Conservation (phyloP, 345 rosid genomes). For the Erucastrum elatum region DNA sequence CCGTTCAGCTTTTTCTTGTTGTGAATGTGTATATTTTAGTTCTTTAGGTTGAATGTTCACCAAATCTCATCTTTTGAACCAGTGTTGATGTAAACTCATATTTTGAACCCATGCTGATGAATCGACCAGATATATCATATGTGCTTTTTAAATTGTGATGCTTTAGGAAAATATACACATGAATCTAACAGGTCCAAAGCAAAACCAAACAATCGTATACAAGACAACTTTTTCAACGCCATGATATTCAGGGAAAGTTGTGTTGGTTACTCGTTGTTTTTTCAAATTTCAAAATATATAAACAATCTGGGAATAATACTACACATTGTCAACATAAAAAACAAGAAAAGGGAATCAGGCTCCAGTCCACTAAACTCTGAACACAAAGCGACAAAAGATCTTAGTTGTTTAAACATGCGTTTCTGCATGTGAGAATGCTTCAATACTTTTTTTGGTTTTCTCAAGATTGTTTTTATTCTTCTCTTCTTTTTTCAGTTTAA, state of each 20-base stretch:
- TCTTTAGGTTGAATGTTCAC: constrained; percentile 7
- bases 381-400: constrained; percentile 36
- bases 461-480: constrained; percentile 8
- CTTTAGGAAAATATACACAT: constrained; percentile 12
- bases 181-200: constrained; percentile 26
- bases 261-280: constrained; percentile 6
- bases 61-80: neutral
- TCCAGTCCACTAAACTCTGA: constrained; percentile 36
- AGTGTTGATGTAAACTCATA: neutral
- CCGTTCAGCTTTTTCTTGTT: neutral
- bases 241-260: constrained; percentile 35
- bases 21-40: constrained; percentile 13
- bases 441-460: neutral
- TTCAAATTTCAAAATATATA: constrained; percentile 27
- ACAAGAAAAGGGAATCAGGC: constrained; percentile 38
- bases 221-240: constrained; percentile 23
- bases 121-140: neutral
- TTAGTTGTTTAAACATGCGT: constrained; percentile 29
- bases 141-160: neutral
- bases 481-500: constrained; percentile 14
- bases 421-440: constrained; percentile 37
- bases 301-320: neutral
- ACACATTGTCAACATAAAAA: constrained; percentile 15
- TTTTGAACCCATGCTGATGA: constrained; percentile 1
- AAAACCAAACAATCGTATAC: constrained; percentile 12